Evolutionary conservation across 2,329 filamentous ascomycete species (phyloP), one percentile per base, ranked within the genome.

Genomic region (Apiospora hydei): DNA sequence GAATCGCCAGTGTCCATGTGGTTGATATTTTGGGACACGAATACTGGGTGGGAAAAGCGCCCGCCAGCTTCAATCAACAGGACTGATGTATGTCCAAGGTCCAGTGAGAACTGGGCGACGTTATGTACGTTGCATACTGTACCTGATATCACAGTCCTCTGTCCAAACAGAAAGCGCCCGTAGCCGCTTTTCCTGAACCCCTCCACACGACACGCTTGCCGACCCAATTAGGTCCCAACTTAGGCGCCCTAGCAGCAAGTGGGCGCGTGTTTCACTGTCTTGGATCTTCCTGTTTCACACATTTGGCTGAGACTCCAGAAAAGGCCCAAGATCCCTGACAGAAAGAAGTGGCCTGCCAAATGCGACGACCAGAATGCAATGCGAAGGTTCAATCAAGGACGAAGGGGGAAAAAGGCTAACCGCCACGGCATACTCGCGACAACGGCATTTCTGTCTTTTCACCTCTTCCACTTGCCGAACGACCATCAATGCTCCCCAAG

Each of bases 201-300:
- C 34, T 24, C 26, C 49, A 51, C 49, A 51, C n/a, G n/a, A 51
- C 57, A 64, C 57, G 57, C 57, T 64, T 64, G 57, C 57, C 57
- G 57, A 21, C 57, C 57, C 57, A 64, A 64, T 64, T 64, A 64
- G 57, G 34, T 41, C 8, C 21, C 57, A 30, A 41, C 57, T 38
- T 64, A 64, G 57, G 57, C 57, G 57, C 57, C 57, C 34, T n/a
- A 18, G n/a, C 57, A 64, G 57, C 57, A 34, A 64, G 57, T 64
- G 57, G 57, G 57, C 57, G 57, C 57, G 57, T 64, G 57, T 64
- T 64, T 64, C 57, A 64, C 57, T 21, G 57, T 64, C 57, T 64
- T 34, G 51, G 57, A n/a, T 41, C 57, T 24, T 64, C 57, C 41
- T 11, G 57, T 64, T 64, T 64, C 57, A 41, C 57, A 41, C 57